phyloP scores from a whole-genome alignment of 2,329 filamentous ascomycete species.

The Colletotrichum sp. region DNA sequence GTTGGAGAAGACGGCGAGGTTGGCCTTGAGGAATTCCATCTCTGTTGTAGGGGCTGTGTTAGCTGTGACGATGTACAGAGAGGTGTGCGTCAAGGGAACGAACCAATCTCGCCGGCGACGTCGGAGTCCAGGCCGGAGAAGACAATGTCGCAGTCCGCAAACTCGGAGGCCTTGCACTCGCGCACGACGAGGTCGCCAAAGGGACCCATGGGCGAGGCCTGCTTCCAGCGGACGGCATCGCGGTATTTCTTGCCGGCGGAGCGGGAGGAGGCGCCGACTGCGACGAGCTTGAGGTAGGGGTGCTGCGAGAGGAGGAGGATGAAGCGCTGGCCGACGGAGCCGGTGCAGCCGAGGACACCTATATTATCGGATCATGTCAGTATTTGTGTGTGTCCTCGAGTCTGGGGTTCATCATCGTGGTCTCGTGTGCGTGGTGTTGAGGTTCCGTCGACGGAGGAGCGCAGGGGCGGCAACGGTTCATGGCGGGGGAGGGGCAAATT shows the following conservation, averaged over 20 bases:
- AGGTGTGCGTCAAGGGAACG: slow-evolving; percentile 26
- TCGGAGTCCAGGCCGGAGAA: slow-evolving; percentile 94
- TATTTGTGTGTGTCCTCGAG: not conserved
- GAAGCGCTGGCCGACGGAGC: slow-evolving; percentile 94
- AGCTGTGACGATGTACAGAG: not conserved
- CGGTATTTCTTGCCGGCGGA: slow-evolving; percentile 94
- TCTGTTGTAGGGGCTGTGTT: slow-evolving; percentile 55
- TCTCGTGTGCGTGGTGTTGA: not conserved
- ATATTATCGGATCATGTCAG: not conserved
- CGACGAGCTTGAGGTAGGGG: slow-evolving; percentile 84
- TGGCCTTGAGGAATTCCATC: slow-evolving; percentile 86
- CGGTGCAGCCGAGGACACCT: slow-evolving; percentile 88
- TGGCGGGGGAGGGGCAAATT: slow-evolving; percentile 15
- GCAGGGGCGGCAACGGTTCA: not conserved
- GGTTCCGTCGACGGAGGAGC: slow-evolving; percentile 4
- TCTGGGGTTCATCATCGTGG: not conserved
- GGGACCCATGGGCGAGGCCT: slow-evolving; percentile 80
- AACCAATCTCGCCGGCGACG: slow-evolving; percentile 90
- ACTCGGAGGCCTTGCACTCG: slow-evolving; percentile 82
- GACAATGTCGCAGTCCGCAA: slow-evolving; percentile 88
- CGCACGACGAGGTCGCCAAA: slow-evolving; percentile 84
- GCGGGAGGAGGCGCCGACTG: slow-evolving; percentile 86
- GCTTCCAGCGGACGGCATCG: slow-evolving; percentile 95
- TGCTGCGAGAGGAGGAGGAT: slow-evolving; percentile 90
- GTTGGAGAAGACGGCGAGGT: slow-evolving; percentile 94